Evolutionary conservation across 371 early-diverging fungal genomes (phyloP).

Genomic region (Massospora cicadina): DNA sequence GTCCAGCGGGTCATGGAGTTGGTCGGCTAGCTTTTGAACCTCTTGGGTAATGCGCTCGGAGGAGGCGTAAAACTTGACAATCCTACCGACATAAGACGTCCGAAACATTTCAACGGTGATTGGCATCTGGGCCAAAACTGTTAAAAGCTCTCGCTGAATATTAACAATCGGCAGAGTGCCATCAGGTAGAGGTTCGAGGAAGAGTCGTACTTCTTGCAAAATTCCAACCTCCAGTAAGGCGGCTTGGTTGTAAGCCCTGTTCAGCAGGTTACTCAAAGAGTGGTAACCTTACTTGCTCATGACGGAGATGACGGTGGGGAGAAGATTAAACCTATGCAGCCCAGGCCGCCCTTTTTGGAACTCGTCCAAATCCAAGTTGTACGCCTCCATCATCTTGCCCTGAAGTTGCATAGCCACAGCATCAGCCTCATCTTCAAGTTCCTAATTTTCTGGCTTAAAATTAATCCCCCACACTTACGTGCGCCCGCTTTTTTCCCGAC

Average conservation of each 20-base stretch:
- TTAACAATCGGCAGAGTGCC: constrained; percentile 5
- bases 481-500: not conserved
- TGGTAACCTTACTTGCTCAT: constrained; percentile 3
- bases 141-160: constrained; percentile 2
- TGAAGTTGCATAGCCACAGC: not conserved
- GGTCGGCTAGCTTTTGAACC: not conserved
- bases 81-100: not conserved
- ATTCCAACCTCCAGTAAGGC: constrained; percentile 5
- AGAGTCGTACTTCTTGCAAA: constrained; percentile 2
- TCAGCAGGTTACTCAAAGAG: not conserved
- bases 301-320: not conserved
- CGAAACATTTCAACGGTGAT: constrained; percentile 7
- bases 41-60: not conserved
- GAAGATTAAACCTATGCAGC: not conserved
- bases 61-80: constrained; percentile 5
- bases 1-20: not conserved
- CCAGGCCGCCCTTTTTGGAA: not conserved
- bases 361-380: not conserved
- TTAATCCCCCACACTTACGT: not conserved
- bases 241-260: constrained; percentile 3
- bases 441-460: not conserved
- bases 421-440: not conserved
- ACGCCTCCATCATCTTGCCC: not conserved
- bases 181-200: constrained; percentile 4
- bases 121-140: not conserved